Base-by-base conservation (phyloP, 148 eudicot genomes). In the Rhododendron griersonianum region DNA sequence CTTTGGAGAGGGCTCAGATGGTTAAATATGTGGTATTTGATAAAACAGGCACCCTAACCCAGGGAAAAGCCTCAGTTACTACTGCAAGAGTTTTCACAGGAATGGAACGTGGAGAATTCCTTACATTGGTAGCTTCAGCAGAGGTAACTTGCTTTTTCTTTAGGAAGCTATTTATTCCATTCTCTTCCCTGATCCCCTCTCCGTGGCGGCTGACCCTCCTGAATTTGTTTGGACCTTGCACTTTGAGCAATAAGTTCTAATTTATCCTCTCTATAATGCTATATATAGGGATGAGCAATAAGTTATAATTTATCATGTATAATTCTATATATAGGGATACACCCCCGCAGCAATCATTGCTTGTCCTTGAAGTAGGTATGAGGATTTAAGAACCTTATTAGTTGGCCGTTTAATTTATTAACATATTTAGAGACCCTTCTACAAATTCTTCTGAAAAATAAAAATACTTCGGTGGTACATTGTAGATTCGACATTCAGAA, bases 1-100 rank as follows among this genome's bases (percentile, higher is more conserved):
- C 99, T n/a, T 86, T 97, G 90, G 99, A 97, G 91, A 93, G 92
- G 86, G 99, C 98, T 81, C 98, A 97, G 83, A 94, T 94, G 93
- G 89, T 97, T 83, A 95, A 87, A 51, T 90, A 93, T 93, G 99
- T 97, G 81, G 84, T 95, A 59, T 97, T 97, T 89, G 99, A 97
- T 87, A 97, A 97, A 91, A 97, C 99, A 48, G 99, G 99, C 61
- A 97, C 99, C 61, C 90, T 97, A 83, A 97, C 99, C 76, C 98
- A 97, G 86, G 98, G 98, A 81, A 97, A 97, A 90, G 99, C 99
- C 73, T 87, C 92, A 21, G 98, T 97, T 41, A 93, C 98, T 67
- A 87, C 92, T 89, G 94, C 93, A 75, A 97, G 89, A 92, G 91
- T 93, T 73, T 94, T 94, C 86, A 88, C 91, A 45, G 94, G 88